These are phyloP conservation scores for Metroxylon sagu DNA, from an alignment of 176 grass and related monocot genomes.

Conservation along the genomic window DNA sequence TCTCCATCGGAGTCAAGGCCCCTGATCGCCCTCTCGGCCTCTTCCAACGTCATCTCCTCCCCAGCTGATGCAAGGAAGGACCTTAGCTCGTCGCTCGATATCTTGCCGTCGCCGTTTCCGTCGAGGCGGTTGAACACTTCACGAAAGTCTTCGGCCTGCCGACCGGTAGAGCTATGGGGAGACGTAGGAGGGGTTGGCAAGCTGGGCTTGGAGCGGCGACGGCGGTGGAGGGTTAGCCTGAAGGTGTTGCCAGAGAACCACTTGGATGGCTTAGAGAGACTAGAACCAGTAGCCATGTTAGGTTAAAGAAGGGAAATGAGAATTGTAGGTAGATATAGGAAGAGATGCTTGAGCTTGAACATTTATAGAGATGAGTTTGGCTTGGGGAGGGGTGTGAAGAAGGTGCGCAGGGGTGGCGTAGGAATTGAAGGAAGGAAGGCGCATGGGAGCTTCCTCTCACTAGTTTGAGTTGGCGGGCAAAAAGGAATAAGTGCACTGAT, in stretches of 20 bases:
- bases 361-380: neutral
- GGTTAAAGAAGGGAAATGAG: neutral
- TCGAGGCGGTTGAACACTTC: slow-evolving; percentile 6
- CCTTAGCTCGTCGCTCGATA: slow-evolving; percentile 9
- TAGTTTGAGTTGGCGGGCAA: neutral
- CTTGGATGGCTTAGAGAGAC: neutral
- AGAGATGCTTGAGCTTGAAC: neutral
- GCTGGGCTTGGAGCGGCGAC: neutral
- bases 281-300: neutral
- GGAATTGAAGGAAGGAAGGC: neutral
- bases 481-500: neutral
- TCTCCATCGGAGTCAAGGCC: slow-evolving; percentile 13
- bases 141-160: neutral
- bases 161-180: neutral
- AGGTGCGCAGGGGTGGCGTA: neutral
- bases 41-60: neutral
- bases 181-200: neutral
- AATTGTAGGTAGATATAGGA: too few species aligned
- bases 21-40: neutral
- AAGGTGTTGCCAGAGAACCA: slow-evolving; percentile 7
- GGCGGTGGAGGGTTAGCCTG: neutral
- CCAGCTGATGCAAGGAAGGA: slow-evolving; percentile 10
- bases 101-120: slow-evolving; percentile 10
- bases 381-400: too few species aligned
- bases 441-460: slow-evolving; percentile 3